Evolutionary conservation across 225 moss, liverwort and hornwort species (phyloP), one percentile per base, ranked within the genome.

Genomic region (Straminergon stramineum): DNA sequence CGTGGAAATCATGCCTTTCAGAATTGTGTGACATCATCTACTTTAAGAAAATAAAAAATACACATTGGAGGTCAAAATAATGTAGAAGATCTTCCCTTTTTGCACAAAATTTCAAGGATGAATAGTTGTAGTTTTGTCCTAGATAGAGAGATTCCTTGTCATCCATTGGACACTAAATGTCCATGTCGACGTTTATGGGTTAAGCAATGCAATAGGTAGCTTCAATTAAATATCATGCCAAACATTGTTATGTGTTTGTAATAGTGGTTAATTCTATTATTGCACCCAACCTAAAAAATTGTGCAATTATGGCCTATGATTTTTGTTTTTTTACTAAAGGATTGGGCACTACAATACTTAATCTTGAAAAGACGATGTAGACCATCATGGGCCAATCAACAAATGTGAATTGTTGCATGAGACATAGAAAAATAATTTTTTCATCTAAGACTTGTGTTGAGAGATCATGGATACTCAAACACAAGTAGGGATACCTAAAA

Each of bases 201-300:
- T 32, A 17, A 65, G 17, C 3, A 64, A 8, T 68, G 2, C 6
- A 1, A 11, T 74, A 74, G 5, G 0, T 45, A 1, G 2, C 2
- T 1, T 43, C 6, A 28, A n/a, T n/a, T n/a, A n/a, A 73, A 43
- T 73, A 45, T 74, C 10, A 45, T 43, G 1, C 27, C 1, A 73
- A 1, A 0, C 1, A 73, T 3, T 73, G 27, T 16, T 9, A 27
- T 16, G 3, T 1, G 1, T 43, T 0, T 73, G 2, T 43, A 12
- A 71, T 71, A 26, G 27, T 71, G 5, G 1, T 0, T 26, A 1
- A 71, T 2, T 41, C 3, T 27, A 10, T 16, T 43, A 43, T 73
- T 1, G 0, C 10, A 43, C 10, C 0, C 0, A 0, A 9, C 10
- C 1, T 3, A 1, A 2, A 41, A 0, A 41, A 27, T 9, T 0